Evolutionary conservation across 164 flowering plant genomes (phyloP).

Genomic region (Chimonanthus salicifolius): DNA sequence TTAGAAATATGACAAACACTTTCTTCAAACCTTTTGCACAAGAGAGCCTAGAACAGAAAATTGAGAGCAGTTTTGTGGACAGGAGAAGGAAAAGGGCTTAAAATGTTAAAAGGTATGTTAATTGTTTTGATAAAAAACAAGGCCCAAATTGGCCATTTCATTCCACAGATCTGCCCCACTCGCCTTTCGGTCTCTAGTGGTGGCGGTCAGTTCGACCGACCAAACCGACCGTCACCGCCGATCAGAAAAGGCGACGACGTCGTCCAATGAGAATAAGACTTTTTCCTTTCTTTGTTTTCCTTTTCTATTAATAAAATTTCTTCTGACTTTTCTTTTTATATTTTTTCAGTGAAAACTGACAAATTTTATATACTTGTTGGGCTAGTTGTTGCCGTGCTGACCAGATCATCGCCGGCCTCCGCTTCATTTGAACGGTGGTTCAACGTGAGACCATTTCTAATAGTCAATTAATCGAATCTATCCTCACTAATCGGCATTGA

Average conservation of each 20-base stretch:
- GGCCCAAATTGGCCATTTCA: background rate
- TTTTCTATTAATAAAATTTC: background rate
- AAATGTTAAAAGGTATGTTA: background rate
- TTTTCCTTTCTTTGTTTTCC: background rate
- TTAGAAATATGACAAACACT: too few relatives aligned
- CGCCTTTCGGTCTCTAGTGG: background rate
- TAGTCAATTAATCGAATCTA: background rate
- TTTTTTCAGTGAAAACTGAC: background rate
- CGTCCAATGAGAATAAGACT: slow-evolving; percentile 1
- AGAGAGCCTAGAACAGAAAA: background rate
- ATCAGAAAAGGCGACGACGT: background rate
- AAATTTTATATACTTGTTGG: background rate
- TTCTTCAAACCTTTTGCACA: background rate
- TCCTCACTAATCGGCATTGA: too few relatives aligned
- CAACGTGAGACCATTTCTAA: background rate
- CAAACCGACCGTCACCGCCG: slow-evolving; percentile 1
- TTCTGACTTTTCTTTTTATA: background rate
- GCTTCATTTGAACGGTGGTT: background rate
- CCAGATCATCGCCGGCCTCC: background rate
- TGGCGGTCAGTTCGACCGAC: slow-evolving; percentile 1
- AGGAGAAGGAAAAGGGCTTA: background rate
- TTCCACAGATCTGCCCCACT: background rate
- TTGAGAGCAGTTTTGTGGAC: background rate
- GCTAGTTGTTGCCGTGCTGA: background rate
- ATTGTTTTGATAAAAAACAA: background rate